Percentiles rank a stretch among this genome's conserved stretches.
phyloP scores from a whole-genome alignment of 2,329 filamentous ascomycete species.

The Pochonia chlamydosporia region DNA sequence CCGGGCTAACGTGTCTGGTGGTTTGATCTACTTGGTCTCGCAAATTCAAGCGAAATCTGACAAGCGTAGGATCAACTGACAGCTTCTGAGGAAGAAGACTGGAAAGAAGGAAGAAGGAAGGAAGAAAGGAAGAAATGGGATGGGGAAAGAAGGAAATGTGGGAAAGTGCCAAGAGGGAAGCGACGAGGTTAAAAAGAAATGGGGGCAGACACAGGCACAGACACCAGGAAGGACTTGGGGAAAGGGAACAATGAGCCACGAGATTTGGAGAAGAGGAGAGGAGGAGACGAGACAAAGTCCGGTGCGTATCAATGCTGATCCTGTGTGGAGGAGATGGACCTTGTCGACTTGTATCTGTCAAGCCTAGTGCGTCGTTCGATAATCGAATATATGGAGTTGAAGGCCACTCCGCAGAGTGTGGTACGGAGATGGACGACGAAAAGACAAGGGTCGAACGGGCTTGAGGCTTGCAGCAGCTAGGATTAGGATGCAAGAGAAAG shows the following conservation, averaged over 20 bases:
- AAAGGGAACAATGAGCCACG: neutral
- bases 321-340: slow-evolving; percentile 1
- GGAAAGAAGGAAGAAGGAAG: neutral
- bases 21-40: neutral
- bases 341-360: neutral
- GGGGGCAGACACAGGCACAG: too few species aligned
- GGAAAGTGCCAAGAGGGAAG: neutral
- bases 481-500: neutral
- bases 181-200: slow-evolving; percentile 1
- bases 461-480: slow-evolving; percentile 2
- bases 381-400: too few species aligned
- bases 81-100: neutral
- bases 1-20: too few species aligned
- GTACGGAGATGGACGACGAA: neutral
- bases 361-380: neutral
- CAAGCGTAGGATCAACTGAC: neutral
- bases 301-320: slow-evolving; percentile 1
- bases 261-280: neutral
- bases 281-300: neutral
- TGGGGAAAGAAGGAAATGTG: neutral
- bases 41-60: neutral
- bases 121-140: neutral
- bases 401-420: too few species aligned
- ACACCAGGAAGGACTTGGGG: neutral
- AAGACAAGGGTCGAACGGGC: neutral